Conservation (phyloP, 2,329 filamentous ascomycete species). For the Pseudogymnoascus sp. region DNA sequence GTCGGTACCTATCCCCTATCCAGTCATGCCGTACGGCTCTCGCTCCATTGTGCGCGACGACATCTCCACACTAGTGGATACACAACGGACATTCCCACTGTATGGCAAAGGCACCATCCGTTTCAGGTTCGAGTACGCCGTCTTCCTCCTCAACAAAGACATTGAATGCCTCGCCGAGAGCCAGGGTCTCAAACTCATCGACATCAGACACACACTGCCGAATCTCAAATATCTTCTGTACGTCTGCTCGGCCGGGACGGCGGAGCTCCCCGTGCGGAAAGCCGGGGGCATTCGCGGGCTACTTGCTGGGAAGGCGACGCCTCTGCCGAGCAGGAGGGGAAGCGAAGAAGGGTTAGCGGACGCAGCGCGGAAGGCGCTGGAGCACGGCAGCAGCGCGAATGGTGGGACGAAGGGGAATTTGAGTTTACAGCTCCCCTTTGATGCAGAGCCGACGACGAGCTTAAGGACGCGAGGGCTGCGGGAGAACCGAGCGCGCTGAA, state of each 20-base stretch:
- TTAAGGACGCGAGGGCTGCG: constrained; percentile 28
- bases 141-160: constrained; percentile 94
- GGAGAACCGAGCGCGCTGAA: constrained; percentile 18
- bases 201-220: constrained; percentile 84
- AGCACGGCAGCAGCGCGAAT: constrained; percentile 19
- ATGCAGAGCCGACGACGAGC: constrained; percentile 19
- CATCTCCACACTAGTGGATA: constrained; percentile 47
- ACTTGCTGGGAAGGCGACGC: constrained; percentile 36
- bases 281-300: constrained; percentile 54
- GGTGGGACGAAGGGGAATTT: constrained; percentile 11
- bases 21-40: constrained; percentile 64
- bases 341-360: constrained; percentile 25
- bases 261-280: constrained; percentile 54
- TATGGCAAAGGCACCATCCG: constrained; percentile 65
- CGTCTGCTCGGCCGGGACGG: constrained; percentile 72
- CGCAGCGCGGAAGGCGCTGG: constrained; percentile 21
- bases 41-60: constrained; percentile 69
- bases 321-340: constrained; percentile 21
- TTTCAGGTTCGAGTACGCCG: constrained; percentile 91
- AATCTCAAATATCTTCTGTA: constrained; percentile 92
- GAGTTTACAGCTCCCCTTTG: constrained; percentile 16
- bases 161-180: constrained; percentile 63
- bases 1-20: constrained; percentile 70
- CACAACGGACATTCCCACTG: constrained; percentile 67
- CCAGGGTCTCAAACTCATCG: constrained; percentile 71